Percentiles rank a stretch among this genome's conserved stretches.
Evolutionary conservation across 441 rosid genomes (phyloP).

Genomic region (Gossypium gossypioides): DNA sequence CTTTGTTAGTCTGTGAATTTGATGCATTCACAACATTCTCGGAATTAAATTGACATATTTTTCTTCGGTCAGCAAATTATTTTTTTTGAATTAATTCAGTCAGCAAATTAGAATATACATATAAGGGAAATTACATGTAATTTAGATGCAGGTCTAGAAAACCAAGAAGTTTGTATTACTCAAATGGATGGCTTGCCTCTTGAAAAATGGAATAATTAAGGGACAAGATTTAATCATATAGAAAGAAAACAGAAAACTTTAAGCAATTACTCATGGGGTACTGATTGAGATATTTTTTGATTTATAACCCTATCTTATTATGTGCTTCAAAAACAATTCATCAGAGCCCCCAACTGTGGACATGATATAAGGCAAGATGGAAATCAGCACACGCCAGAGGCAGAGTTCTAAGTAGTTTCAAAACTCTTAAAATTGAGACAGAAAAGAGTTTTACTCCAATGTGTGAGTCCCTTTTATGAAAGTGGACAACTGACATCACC

Average conservation of each 20-base stretch:
- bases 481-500: slow-evolving; percentile 1
- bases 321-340: neutral
- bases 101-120: neutral
- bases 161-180: neutral
- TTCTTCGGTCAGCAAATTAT: neutral
- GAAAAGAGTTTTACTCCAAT: neutral
- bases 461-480: neutral
- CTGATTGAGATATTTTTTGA: neutral
- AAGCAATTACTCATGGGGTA: neutral
- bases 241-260: neutral
- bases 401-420: neutral
- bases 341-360: neutral
- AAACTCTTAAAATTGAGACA: neutral
- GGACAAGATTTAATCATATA: neutral
- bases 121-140: slow-evolving; percentile 1
- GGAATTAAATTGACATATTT: neutral
- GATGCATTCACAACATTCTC: neutral
- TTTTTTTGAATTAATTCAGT: neutral
- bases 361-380: neutral
- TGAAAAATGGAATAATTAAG: neutral
- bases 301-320: neutral
- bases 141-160: neutral
- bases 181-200: neutral
- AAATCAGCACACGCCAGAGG: neutral
- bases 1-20: neutral